Conservation (phyloP, 2,329 filamentous ascomycete species). For the Rosellinia necatrix region DNA sequence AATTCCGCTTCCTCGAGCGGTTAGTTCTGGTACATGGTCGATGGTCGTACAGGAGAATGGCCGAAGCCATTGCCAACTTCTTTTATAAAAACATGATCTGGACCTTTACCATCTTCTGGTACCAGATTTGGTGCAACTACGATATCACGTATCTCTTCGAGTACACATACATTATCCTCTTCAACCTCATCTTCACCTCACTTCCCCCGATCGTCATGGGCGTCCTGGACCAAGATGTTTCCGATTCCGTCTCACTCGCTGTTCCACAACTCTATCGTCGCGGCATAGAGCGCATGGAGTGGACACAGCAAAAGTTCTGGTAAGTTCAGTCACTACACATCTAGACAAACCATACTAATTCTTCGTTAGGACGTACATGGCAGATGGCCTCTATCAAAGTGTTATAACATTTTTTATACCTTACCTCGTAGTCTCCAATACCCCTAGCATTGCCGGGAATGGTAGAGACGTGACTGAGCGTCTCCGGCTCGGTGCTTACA, state of each 20-base stretch:
- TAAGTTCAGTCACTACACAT: conserved; percentile 53
- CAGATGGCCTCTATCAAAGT: conserved; percentile 93
- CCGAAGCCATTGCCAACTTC: conserved; percentile 95
- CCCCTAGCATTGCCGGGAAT: conserved; percentile 70
- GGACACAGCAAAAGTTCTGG: conserved; percentile 97
- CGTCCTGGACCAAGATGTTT: conserved; percentile 95
- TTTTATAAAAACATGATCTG: conserved; percentile 99
- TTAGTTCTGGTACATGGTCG: conserved; percentile 88
- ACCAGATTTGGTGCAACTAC: conserved; percentile 92
- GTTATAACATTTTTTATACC: conserved; percentile 92
- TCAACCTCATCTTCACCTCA: conserved; percentile 96
- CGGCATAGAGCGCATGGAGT: conserved; percentile 94
- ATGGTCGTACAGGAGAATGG: conserved; percentile 94
- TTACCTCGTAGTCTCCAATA: conserved; percentile 75
- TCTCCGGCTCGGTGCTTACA: conserved; percentile 82
- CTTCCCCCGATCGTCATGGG: conserved; percentile 94
- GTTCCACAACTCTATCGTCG: conserved; percentile 94
- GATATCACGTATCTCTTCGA: conserved; percentile 97
- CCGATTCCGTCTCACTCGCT: conserved; percentile 88
- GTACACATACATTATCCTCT: conserved; percentile 95
- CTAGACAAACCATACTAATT: conserved; percentile 24
- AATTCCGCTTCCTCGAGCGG: conserved; percentile 86
- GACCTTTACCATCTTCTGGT: conserved; percentile 98
- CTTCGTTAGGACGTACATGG: conserved; percentile 78
- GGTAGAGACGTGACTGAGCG: conserved; percentile 80